A percentile compares a stretch with the other conserved stretches of the same genome.
phyloP scores from a whole-genome alignment of 2,329 filamentous ascomycete species.

The Nakataea oryzae region DNA sequence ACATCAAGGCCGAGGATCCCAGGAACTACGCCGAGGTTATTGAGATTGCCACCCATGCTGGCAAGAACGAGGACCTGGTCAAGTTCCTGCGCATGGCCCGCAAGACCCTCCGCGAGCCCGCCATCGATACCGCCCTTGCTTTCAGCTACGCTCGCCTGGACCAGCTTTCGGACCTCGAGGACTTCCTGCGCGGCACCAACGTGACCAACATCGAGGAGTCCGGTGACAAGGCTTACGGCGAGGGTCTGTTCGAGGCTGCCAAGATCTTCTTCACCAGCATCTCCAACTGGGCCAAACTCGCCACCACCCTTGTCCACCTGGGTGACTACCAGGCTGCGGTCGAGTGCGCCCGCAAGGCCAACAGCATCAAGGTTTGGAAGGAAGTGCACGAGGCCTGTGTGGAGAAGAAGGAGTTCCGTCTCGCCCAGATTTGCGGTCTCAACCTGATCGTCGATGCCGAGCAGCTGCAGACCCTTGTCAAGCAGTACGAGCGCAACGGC shows the following conservation, averaged over 20 bases:
- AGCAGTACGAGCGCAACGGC: slow-evolving; percentile 92
- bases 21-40: slow-evolving; percentile 94
- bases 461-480: slow-evolving; percentile 83
- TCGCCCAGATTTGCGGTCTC: slow-evolving; percentile 96
- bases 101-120: slow-evolving; percentile 88
- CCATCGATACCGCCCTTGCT: slow-evolving; percentile 86
- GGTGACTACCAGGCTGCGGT: slow-evolving; percentile 96
- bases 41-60: slow-evolving; percentile 86
- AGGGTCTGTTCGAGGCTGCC: slow-evolving; percentile 88
- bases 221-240: slow-evolving; percentile 93
- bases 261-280: slow-evolving; percentile 99
- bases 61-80: slow-evolving; percentile 95
- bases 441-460: slow-evolving; percentile 97
- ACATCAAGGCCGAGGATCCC: slow-evolving; percentile 89
- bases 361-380: slow-evolving; percentile 99
- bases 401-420: slow-evolving; percentile 95
- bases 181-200: slow-evolving; percentile 87
- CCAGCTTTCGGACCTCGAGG: slow-evolving; percentile 85
- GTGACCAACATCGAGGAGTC: slow-evolving; percentile 94
- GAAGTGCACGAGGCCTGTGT: slow-evolving; percentile 96
- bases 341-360: slow-evolving; percentile 95
- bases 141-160: slow-evolving; percentile 90
- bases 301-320: slow-evolving; percentile 93
- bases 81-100: slow-evolving; percentile 95
- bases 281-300: slow-evolving; percentile 98